These are phyloP conservation scores for Zizania latifolia DNA, from an alignment of 176 grass and related monocot species.

Conservation along the genomic window DNA sequence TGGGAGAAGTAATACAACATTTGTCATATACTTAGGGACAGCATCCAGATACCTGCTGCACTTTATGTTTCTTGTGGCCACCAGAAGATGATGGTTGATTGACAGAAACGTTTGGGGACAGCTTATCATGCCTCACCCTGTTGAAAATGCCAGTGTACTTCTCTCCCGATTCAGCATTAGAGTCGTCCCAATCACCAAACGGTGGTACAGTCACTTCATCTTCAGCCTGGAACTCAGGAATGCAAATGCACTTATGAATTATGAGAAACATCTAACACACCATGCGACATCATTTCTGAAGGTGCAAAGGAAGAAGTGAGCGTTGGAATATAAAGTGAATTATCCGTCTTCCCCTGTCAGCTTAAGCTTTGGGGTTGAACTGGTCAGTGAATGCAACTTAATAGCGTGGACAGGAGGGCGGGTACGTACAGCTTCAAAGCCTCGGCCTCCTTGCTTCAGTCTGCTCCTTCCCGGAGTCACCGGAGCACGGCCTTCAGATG, in stretches of 20 bases:
- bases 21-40: background rate
- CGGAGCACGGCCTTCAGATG: background rate
- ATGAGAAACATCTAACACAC: background rate
- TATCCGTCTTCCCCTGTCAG: too few species aligned
- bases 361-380: too few species aligned
- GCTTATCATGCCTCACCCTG: background rate
- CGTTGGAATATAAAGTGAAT: too few species aligned
- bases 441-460: background rate
- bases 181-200: constrained; percentile 28
- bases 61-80: background rate
- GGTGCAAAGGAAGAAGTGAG: background rate
- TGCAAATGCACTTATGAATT: background rate
- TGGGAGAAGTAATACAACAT: background rate
- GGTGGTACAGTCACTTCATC: constrained; percentile 18
- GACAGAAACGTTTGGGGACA: background rate
- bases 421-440: background rate
- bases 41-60: background rate
- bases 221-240: background rate
- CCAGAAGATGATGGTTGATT: background rate
- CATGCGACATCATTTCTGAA: background rate
- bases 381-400: too few species aligned
- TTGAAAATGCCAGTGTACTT: constrained; percentile 31
- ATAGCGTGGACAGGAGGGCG: background rate
- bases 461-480: constrained; percentile 11
- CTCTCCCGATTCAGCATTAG: constrained; percentile 21